Evolutionary conservation across 2,329 filamentous ascomycete species (phyloP).

Genomic region (Paradendryphiella salina): DNA sequence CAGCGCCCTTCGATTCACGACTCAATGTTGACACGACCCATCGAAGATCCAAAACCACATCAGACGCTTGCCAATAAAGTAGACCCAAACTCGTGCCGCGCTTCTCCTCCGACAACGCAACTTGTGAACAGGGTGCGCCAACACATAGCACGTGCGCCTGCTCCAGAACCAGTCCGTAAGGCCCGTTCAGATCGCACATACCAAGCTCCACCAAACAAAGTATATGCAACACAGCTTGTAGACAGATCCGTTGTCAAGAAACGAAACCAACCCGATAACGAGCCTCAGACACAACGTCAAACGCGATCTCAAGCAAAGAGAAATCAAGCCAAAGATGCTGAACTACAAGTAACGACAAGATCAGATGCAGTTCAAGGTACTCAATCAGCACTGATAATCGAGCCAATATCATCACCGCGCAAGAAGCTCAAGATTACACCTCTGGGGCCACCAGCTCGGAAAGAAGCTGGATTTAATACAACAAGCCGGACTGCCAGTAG

Average conservation of each 20-base stretch:
- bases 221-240: conserved; percentile 8
- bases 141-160: background rate
- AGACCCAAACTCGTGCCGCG: background rate
- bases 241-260: conserved; percentile 4
- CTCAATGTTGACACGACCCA: conserved; percentile 12
- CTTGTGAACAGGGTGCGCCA: conserved; percentile 1
- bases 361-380: background rate
- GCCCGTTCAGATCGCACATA: background rate
- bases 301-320: conserved; percentile 18
- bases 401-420: background rate
- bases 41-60: background rate
- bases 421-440: conserved; percentile 7
- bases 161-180: background rate
- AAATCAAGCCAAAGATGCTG: conserved; percentile 1
- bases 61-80: background rate
- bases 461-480: background rate
- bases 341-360: background rate
- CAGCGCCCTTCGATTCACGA: conserved; percentile 26
- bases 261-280: conserved; percentile 9
- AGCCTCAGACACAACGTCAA: conserved; percentile 1
- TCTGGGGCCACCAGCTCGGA: background rate
- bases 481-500: background rate
- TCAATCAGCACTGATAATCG: conserved; percentile 33
- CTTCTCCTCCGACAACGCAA: conserved; percentile 3
- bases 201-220: background rate